Conservation (phyloP, 2,329 filamentous ascomycete genomes). For the Penicillium sp. region DNA sequence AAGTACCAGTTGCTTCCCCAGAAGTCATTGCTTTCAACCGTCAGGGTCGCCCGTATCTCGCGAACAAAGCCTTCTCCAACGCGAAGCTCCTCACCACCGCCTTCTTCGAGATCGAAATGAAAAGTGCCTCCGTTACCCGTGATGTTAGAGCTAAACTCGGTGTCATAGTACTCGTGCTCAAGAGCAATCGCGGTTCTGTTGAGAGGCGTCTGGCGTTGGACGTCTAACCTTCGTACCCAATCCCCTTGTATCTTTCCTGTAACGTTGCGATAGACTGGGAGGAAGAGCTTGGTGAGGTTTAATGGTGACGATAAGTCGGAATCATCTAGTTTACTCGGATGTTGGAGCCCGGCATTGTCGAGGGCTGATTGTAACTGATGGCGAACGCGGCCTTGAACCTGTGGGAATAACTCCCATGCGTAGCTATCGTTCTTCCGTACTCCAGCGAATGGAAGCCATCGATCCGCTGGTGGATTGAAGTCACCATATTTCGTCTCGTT, state of each 20-base stretch:
- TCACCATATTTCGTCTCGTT: constrained; percentile 60
- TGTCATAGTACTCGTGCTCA: constrained; percentile 68
- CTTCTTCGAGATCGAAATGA: constrained; percentile 69
- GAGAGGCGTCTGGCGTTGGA: constrained; percentile 55
- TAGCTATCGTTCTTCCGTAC: constrained; percentile 75
- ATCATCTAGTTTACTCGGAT: constrained; percentile 37
- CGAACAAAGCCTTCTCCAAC: constrained; percentile 63
- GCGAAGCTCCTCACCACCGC: constrained; percentile 45
- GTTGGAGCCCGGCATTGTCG: constrained; percentile 40
- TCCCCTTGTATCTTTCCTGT: constrained; percentile 78
- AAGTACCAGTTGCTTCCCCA: constrained; percentile 79
- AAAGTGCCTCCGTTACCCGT: constrained; percentile 75
- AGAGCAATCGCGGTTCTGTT: constrained; percentile 72
- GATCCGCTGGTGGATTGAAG: constrained; percentile 53
- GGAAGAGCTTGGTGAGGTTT: constrained; percentile 45
- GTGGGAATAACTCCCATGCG: constrained; percentile 75
- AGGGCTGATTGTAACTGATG: constrained; percentile 56
- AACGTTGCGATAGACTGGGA: constrained; percentile 76
- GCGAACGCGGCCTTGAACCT: constrained; percentile 69
- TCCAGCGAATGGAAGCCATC: constrained; percentile 75
- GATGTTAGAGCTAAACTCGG: constrained; percentile 78
- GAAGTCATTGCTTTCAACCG: constrained; percentile 72
- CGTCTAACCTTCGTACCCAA: constrained; percentile 68
- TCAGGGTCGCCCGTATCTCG: constrained; percentile 72
- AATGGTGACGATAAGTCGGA: constrained; percentile 34